Evolutionary conservation across 768 basidiomycete genomes (phyloP), one percentile per base, ranked within the genome.

Genomic region (Baorangia bicolor): DNA sequence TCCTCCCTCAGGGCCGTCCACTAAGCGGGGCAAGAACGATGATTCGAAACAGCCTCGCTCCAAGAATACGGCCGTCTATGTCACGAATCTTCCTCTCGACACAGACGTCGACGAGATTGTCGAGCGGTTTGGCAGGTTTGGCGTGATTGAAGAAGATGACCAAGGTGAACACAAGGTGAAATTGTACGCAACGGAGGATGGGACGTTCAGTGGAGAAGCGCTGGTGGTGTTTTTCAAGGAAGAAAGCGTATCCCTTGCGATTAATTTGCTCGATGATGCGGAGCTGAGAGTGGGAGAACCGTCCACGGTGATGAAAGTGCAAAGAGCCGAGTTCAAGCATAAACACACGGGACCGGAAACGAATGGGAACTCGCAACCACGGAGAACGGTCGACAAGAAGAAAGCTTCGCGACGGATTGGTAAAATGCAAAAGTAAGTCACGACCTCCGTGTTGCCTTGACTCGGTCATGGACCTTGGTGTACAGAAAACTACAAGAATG

Each of bases 141-240:
- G 97, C 18, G 83, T 99, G 31, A 84, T 99, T 50, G 88, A 98
- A 68, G 92, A 96, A 66, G 94, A 93, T 58, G 88, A 94, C 63
- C 77, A 86, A n/a, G 94, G 92, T 2, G 84, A 92, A 54, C 87
- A 88, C n/a, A 92, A 95, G 68, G 82, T 98, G 69, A 99, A 99
- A 78, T 79, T 98, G 77, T 99, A 99, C 71, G 89, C 90, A 43
- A 84, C 83, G 55, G 92, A 92, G 6, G 84, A 91, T 57, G 94
- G 95, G 33, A 68, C 81, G 25, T 97, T 98, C 73, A 97, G 84
- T 62, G 96, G 97, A 37, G 96, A 98, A 62, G 96, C 94, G 3
- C 74, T 98, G 60, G 87, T 99, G 54, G 94, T 98, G 33, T 99
- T 91, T 73, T 96, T 98, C 80, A 97, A 97, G 72, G 94, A 96